These are phyloP conservation scores for Kwoniella mangroviensis DNA, from an alignment of 768 basidiomycete species.

Conservation along the genomic window DNA sequence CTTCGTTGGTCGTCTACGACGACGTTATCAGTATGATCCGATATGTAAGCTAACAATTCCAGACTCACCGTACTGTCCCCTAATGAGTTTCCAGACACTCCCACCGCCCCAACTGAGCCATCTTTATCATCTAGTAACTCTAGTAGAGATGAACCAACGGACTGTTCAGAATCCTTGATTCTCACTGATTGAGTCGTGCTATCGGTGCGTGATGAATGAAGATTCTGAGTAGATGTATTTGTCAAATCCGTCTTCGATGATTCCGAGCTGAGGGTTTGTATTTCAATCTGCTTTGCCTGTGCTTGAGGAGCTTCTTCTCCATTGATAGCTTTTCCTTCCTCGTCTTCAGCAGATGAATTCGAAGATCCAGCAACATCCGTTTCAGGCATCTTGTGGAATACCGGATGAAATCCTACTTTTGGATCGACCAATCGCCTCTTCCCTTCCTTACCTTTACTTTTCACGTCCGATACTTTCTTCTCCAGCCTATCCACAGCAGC, in stretches of 20 bases:
- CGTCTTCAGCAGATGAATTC: not conserved
- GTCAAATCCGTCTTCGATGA: not conserved
- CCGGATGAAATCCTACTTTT: constrained; percentile 19
- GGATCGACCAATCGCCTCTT: not conserved
- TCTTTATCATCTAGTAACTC: constrained; percentile 17
- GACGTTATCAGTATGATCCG: not conserved
- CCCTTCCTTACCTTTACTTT: not conserved
- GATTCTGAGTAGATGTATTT: not conserved
- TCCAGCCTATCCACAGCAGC: not conserved
- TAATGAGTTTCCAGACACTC: not conserved
- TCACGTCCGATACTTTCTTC: not conserved
- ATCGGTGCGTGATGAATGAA: not conserved
- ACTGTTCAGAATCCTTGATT: not conserved
- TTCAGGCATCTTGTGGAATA: constrained; percentile 8
- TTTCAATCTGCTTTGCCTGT: too few species aligned
- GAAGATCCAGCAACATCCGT: not conserved
- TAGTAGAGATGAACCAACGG: not conserved
- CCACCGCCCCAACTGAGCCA: not conserved
- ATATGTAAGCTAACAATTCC: not conserved
- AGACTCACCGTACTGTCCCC: constrained; percentile 25
- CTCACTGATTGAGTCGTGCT: not conserved
- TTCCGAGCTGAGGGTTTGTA: too few species aligned
- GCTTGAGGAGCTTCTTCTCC: not conserved
- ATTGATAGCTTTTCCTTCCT: not conserved
- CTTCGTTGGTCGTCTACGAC: constrained; percentile 39